Conservation (phyloP, 1,284 basidiomycete species). For the Tetrapyrgos nigripes region DNA sequence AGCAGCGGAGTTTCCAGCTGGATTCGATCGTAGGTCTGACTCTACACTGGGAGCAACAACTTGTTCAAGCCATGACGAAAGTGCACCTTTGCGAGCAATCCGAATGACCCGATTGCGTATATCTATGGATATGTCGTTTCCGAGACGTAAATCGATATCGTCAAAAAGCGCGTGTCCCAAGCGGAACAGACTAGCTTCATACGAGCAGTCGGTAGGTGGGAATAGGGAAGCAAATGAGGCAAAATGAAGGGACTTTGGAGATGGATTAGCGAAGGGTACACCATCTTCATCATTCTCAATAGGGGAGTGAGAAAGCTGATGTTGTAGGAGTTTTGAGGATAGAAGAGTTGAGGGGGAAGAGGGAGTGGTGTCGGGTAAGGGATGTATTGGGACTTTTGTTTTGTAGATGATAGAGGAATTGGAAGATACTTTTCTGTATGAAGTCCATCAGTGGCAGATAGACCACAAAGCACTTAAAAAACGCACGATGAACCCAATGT, state of each 20-base stretch:
- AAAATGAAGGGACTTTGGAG: conserved; percentile 69
- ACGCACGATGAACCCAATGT: conserved; percentile 57
- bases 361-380: conserved; percentile 29
- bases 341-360: conserved; percentile 42
- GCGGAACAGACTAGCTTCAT: conserved; percentile 85
- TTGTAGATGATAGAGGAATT: conserved; percentile 64
- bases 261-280: conserved; percentile 56
- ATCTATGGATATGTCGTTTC: conserved; percentile 54
- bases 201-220: conserved; percentile 74
- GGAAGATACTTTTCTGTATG: conserved; percentile 54
- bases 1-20: conserved; percentile 23
- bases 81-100: conserved; percentile 80
- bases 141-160: conserved; percentile 70
- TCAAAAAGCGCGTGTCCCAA: conserved; percentile 95
- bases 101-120: conserved; percentile 64
- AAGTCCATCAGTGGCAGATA: conserved; percentile 14
- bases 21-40: conserved; percentile 66
- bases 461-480: conserved; percentile 4
- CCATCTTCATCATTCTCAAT: conserved; percentile 65
- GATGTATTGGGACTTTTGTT: conserved; percentile 52
- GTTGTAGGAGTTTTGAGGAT: conserved; percentile 75
- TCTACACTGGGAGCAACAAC: conserved; percentile 81
- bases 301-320: conserved; percentile 81
- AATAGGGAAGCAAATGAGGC: conserved; percentile 81
- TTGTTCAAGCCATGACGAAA: conserved; percentile 88